Conservation (phyloP, 2,329 filamentous ascomycete species). For the Gaeumannomyces tritici region DNA sequence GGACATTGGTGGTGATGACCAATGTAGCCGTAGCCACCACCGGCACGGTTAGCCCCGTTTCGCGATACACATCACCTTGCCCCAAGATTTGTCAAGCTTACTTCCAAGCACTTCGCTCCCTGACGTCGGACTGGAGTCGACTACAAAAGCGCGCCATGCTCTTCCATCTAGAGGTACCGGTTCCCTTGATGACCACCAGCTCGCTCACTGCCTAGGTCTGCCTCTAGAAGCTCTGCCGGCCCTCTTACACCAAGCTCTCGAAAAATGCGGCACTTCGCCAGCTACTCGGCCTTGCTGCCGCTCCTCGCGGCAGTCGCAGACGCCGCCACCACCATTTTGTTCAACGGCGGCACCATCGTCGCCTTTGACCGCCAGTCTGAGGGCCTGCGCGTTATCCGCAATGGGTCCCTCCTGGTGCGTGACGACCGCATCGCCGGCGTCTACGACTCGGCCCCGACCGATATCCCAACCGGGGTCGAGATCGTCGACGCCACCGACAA, state of each 20-base stretch:
- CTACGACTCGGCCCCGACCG: conserved; percentile 9
- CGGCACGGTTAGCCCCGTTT: not conserved
- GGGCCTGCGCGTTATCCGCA: conserved; percentile 24
- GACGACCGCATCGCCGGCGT: conserved; percentile 26
- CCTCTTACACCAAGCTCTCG: not conserved
- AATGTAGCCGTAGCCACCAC: not conserved
- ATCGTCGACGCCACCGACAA: conserved; percentile 38
- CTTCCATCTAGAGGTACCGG: not conserved
- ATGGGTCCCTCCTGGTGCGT: conserved; percentile 29
- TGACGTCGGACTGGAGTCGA: not conserved
- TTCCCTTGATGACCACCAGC: not conserved
- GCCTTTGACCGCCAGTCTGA: conserved; percentile 24
- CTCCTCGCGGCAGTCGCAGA: conserved; percentile 7
- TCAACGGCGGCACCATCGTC: conserved; percentile 27
- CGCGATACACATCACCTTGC: no score
- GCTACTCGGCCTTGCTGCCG: not conserved
- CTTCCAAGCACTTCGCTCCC: not conserved
- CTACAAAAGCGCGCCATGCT: not conserved
- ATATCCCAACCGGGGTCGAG: conserved; percentile 12
- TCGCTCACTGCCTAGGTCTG: not conserved
- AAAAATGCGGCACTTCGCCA: not conserved
- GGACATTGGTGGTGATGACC: not conserved
- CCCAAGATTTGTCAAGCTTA: not conserved
- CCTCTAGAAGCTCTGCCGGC: not conserved
- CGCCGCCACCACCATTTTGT: conserved; percentile 9